These are phyloP conservation scores for Tulasnella sp. DNA, from an alignment of 768 basidiomycete genomes.

Conservation along the genomic window DNA sequence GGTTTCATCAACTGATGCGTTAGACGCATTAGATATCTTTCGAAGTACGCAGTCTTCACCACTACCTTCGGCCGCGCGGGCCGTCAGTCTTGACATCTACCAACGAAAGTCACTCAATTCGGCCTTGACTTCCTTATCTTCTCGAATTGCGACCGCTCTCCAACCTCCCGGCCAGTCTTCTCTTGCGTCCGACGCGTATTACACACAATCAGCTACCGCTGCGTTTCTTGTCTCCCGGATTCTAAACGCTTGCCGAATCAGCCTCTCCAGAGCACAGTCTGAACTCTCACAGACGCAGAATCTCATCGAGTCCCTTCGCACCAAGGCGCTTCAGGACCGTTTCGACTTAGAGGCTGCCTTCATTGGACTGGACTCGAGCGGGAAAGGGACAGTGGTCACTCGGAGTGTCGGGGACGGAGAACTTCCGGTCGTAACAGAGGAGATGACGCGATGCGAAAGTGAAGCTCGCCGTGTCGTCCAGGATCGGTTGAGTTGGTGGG, in stretches of 20 bases:
- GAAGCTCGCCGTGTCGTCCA: no score
- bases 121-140: neutral
- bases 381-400: neutral
- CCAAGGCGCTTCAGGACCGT: neutral
- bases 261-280: neutral
- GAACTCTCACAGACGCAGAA: neutral
- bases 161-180: neutral
- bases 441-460: no score
- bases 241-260: neutral
- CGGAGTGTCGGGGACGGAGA: neutral
- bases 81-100: neutral
- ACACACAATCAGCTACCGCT: slow-evolving; percentile 1
- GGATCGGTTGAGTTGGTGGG: slow-evolving; percentile 35
- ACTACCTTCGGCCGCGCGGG: neutral
- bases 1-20: slow-evolving; percentile 6
- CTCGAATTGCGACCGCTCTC: neutral
- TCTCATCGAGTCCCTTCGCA: neutral
- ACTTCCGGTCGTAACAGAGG: no score
- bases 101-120: slow-evolving; percentile 7
- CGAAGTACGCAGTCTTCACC: neutral
- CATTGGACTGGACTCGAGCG: neutral
- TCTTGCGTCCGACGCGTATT: neutral
- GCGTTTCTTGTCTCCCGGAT: slow-evolving; percentile 6
- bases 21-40: slow-evolving; percentile 12
- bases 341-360: neutral